Evolutionary conservation across 2,329 filamentous ascomycete genomes (phyloP).

Genomic region (Aspergillus cejpii): DNA sequence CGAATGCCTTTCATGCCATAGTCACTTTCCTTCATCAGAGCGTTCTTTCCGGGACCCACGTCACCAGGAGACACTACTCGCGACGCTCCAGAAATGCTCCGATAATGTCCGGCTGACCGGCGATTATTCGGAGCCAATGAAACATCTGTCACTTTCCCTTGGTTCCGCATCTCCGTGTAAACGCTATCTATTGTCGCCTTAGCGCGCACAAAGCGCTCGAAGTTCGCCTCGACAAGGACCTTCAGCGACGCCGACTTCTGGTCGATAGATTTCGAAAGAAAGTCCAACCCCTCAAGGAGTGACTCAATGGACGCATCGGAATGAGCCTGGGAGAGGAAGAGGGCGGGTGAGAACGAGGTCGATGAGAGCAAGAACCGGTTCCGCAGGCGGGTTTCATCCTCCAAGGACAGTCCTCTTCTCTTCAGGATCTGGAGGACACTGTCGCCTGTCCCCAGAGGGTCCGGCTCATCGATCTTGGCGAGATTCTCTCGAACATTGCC

Average conservation of each 20-base stretch:
- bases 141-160: constrained; percentile 52
- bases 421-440: constrained; percentile 78
- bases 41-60: constrained; percentile 71
- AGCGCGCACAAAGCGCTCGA: constrained; percentile 93
- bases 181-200: constrained; percentile 98
- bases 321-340: constrained; percentile 91
- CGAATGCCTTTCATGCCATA: constrained; percentile 87
- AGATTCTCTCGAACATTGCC: constrained; percentile 65
- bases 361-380: constrained; percentile 94
- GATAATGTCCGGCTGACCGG: constrained; percentile 55
- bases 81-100: constrained; percentile 46
- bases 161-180: constrained; percentile 84
- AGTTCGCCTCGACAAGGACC: constrained; percentile 93
- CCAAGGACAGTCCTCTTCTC: constrained; percentile 68
- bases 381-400: constrained; percentile 73
- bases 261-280: constrained; percentile 85
- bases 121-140: constrained; percentile 50
- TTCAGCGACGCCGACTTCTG: constrained; percentile 97
- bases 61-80: constrained; percentile 36
- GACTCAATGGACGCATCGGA: constrained; percentile 74
- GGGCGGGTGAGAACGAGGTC: constrained; percentile 84
- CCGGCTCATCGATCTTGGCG: constrained; percentile 84
- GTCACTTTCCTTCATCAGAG: constrained; percentile 84
- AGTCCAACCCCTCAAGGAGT: constrained; percentile 73
- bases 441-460: constrained; percentile 79